A percentile compares a stretch with the other conserved stretches of the same genome.
phyloP scores from a whole-genome alignment of 768 basidiomycete genomes.

The Tricholoma terreum region DNA sequence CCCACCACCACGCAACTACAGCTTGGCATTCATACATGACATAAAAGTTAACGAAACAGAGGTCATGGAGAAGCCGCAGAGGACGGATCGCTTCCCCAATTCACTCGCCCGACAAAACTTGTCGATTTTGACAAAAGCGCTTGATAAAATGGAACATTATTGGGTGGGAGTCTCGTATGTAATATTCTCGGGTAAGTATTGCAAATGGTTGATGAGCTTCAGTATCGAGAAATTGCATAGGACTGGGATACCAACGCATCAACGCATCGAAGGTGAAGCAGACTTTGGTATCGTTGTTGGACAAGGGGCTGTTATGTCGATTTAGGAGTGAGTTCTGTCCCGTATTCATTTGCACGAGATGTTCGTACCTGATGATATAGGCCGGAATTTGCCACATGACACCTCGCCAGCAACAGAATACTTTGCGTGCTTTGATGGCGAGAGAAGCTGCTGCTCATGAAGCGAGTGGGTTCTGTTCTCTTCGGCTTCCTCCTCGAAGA shows the following conservation, averaged over 20 bases:
- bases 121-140: constrained; percentile 11
- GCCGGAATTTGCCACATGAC: neutral
- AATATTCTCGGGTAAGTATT: constrained; percentile 10
- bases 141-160: constrained; percentile 16
- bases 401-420: neutral
- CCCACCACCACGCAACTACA: neutral
- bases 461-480: neutral
- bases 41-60: constrained; percentile 5
- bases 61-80: constrained; percentile 7
- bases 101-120: constrained; percentile 14
- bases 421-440: constrained; percentile 4
- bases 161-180: constrained; percentile 13
- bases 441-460: constrained; percentile 6
- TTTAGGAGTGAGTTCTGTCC: constrained; percentile 8
- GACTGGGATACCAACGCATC: constrained; percentile 11
- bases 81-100: constrained; percentile 10
- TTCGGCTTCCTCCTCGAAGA: neutral
- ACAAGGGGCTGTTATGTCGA: constrained; percentile 2
- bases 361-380: neutral
- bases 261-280: constrained; percentile 2
- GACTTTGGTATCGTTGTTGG: constrained; percentile 4
- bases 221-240: neutral
- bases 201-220: neutral
- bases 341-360: neutral
- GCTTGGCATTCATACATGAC: constrained; percentile 13